Conservation (phyloP, 179 eudicot genomes). For the Heliamphora pulchella region DNA sequence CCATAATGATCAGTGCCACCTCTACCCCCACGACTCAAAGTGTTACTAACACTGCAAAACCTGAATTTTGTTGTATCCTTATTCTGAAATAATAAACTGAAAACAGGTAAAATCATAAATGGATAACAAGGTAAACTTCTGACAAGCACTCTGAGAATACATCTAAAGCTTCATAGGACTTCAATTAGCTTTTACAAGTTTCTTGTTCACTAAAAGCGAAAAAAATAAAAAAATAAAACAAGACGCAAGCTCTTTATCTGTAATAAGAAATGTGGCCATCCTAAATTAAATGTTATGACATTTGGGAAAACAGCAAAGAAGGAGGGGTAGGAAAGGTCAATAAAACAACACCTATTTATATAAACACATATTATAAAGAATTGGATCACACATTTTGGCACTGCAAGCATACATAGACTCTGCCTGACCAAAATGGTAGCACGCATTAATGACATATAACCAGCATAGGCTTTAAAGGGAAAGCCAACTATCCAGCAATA, state of each 20-base stretch:
- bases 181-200: conserved; percentile 7
- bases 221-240: not conserved
- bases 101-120: not conserved
- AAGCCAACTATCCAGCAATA: not conserved
- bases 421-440: not conserved
- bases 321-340: not conserved
- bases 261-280: not conserved
- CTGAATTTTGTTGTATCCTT: conserved; percentile 72
- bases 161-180: not conserved
- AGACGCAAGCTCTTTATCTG: not conserved
- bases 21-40: conserved; percentile 58
- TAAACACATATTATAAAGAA: not conserved
- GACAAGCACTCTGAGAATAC: not conserved
- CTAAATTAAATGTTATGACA: not conserved
- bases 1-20: conserved; percentile 54
- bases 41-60: conserved; percentile 50
- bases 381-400: not conserved
- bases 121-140: not conserved
- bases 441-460: not conserved
- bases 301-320: not conserved
- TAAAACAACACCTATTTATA: not conserved
- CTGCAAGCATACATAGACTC: not conserved
- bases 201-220: not conserved
- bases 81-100: conserved; percentile 35
- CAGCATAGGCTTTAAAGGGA: conserved; percentile 9